Conservation (phyloP, 23 red algal species). For the Pyropia haitanensis region DNA sequence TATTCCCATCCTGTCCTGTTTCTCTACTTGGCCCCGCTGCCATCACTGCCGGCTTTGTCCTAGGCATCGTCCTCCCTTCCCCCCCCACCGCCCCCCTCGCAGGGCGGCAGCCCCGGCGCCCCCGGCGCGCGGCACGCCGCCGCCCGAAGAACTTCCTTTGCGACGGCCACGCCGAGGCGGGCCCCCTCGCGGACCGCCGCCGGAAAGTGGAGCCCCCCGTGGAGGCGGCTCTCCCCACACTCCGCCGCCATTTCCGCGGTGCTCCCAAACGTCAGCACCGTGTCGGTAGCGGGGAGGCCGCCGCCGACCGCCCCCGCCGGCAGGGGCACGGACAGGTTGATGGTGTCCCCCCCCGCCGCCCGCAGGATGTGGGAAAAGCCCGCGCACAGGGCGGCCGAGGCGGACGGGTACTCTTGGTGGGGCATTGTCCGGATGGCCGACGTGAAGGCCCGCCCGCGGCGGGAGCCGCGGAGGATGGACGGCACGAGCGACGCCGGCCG, state of each 20-base stretch:
- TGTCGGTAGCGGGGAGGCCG: neutral
- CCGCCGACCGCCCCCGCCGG: neutral
- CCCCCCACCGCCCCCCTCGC: no score
- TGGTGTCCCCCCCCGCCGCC: no score
- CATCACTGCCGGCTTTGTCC: no score
- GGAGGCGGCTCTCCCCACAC: slow-evolving; percentile 28
- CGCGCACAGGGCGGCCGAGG: slow-evolving; percentile 2
- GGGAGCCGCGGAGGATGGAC: no score
- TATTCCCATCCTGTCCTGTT: no score
- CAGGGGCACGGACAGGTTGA: no score
- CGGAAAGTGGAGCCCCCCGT: slow-evolving; percentile 30
- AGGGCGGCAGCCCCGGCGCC: no score
- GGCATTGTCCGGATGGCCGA: slow-evolving; percentile 17
- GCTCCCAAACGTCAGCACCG: slow-evolving; percentile 15
- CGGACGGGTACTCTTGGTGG: slow-evolving; percentile 28
- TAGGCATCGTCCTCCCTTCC: no score
- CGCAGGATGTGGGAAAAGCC: neutral
- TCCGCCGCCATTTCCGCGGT: neutral
- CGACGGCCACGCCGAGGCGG: slow-evolving; percentile 11
- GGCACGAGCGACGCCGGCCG: neutral
- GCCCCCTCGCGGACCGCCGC: slow-evolving; percentile 5
- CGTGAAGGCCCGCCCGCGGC: slow-evolving; percentile 6
- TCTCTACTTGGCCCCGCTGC: no score
- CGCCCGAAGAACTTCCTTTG: no score
- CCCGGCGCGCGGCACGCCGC: no score